Percentiles rank a stretch among this genome's conserved stretches.
phyloP scores from a whole-genome alignment of 169 alveolate species.

The Plasmodium adleri region DNA sequence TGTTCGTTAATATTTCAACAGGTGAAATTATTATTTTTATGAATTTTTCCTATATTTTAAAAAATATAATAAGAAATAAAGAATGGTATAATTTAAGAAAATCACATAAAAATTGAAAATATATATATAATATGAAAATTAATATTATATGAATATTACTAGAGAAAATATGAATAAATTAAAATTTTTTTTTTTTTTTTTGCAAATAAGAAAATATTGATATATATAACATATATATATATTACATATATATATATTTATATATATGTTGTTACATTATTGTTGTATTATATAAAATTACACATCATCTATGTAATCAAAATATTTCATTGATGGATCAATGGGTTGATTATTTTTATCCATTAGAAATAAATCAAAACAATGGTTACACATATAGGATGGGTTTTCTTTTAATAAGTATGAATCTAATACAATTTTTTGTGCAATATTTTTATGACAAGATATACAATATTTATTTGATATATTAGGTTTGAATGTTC shows the following conservation, averaged over 20 bases:
- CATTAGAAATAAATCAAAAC: conserved; percentile 79
- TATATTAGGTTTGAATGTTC: conserved; percentile 83
- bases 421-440: conserved; percentile 83
- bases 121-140: not conserved
- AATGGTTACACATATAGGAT: conserved; percentile 84
- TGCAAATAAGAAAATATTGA: not conserved
- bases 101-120: not conserved
- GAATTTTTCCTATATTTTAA: no score
- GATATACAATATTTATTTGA: conserved; percentile 81
- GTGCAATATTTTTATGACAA: conserved; percentile 83
- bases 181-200: no score
- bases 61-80: no score
- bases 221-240: not conserved
- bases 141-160: not conserved
- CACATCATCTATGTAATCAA: conserved; percentile 67
- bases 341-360: conserved; percentile 66
- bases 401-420: conserved; percentile 87
- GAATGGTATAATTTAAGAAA: no score
- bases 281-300: not conserved
- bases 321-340: conserved; percentile 55
- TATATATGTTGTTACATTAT: not conserved
- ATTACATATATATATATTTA: conserved; percentile 5
- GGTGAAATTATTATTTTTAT: no score
- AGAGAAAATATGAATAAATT: not conserved
- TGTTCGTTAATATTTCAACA: no score